phyloP scores from a whole-genome alignment of 192 early-diverging fungal species.

The Linnemannia zychae region DNA sequence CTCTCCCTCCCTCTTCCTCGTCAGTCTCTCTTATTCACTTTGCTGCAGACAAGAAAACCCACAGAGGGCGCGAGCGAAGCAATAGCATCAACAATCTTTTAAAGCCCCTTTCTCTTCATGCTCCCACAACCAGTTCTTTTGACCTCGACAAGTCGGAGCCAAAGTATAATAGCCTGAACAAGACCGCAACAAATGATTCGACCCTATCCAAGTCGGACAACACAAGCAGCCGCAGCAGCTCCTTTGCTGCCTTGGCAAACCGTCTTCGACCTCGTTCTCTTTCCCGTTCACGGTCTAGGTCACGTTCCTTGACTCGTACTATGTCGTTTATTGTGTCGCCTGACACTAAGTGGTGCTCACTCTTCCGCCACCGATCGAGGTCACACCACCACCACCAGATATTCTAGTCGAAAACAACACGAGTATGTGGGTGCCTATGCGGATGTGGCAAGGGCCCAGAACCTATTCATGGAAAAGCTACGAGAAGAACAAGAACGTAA shows the following conservation, averaged over 20 bases:
- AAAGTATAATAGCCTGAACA: conserved; percentile 5
- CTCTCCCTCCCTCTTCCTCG: neutral
- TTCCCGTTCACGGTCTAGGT: conserved; percentile 10
- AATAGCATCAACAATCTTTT: neutral
- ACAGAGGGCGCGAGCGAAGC: neutral
- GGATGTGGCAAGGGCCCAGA: conserved; percentile 13
- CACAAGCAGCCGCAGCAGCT: conserved; percentile 5
- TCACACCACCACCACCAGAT: conserved; percentile 5
- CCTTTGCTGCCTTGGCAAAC: conserved; percentile 19
- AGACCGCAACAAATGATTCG: conserved; percentile 10
- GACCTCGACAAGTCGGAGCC: neutral
- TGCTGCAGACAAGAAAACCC: neutral
- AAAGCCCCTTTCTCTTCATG: neutral
- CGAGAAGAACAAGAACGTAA: conserved; percentile 16
- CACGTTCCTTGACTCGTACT: neutral
- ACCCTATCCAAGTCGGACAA: neutral
- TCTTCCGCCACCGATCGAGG: neutral
- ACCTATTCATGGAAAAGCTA: conserved; percentile 28
- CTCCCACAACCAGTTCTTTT: neutral
- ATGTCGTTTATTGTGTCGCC: neutral
- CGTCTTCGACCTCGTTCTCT: conserved; percentile 29
- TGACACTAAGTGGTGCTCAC: neutral
- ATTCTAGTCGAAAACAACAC: neutral
- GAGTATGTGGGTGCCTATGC: conserved; percentile 29
- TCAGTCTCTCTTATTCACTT: neutral